Evolutionary conservation across 768 basidiomycete species (phyloP), one percentile per base, ranked within the genome.

Genomic region (Tulasnella sp.): DNA sequence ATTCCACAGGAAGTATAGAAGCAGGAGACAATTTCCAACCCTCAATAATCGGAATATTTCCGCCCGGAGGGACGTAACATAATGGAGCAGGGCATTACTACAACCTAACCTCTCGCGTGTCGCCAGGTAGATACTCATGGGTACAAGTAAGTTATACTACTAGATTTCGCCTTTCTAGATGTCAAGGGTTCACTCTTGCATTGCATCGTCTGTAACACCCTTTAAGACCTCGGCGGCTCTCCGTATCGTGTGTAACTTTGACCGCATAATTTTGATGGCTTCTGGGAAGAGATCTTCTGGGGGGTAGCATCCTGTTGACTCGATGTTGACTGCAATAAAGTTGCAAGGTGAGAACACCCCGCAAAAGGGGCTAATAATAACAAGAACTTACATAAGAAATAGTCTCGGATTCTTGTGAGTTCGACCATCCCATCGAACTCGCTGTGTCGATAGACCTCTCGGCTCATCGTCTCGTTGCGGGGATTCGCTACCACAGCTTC

Each of bases 401-500:
- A 86, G 73, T 97, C 92, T 50, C 90, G 75, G 43, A 96, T 82
- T 6, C 96, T 77, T 54, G 82, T 81, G 50, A 99, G 74, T 67
- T 87, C 77, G 3, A 94, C 91, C 48, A 75, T 79, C 39, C 80
- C 88, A 35, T 80, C 77, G 61, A 98, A 96, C 68, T 98, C 93
- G 0, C 84, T 82, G 69, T 97, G 86, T 61, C 94, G 78, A 41
- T 96, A 74, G 1, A 93, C 93, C 70, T 98, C 93, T 42, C 96
- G 75, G 62, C 82, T 89, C 66, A 99, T 87, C 2, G 82, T 86
- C 66, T 99, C 96, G 57, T 81, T 82, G 31, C 93, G 76, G 17
- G 75, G 63, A 50, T 74, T 68, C 25, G 66, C 69, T 4, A 91
- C 78, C 34, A 77, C 75, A 15, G 75, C 69, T 45, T 77, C 69